A percentile compares a stretch with the other conserved stretches of the same genome.
Evolutionary conservation across 805 yeast species (phyloP).

Genomic region (Lachancea waltii): DNA sequence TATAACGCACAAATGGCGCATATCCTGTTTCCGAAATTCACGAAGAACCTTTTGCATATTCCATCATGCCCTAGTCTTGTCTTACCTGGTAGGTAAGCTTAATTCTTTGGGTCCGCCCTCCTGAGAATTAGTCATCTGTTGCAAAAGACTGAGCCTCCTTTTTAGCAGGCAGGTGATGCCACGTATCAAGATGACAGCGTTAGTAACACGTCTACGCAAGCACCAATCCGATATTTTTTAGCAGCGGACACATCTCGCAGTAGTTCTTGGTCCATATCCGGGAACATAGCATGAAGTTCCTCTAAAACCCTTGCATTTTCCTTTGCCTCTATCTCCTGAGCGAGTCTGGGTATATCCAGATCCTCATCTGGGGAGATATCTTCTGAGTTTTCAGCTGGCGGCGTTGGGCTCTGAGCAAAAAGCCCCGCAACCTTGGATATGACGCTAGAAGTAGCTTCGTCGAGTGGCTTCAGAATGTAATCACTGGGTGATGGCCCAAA

Average conservation of each 20-base stretch:
- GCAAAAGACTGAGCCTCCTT: too few species aligned
- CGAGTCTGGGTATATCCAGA: conserved; percentile 21
- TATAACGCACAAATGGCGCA: too few species aligned
- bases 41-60: too few species aligned
- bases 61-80: too few species aligned
- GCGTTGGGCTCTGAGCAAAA: neutral
- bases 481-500: conserved; percentile 15
- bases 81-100: too few species aligned
- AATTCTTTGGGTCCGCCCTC: too few species aligned
- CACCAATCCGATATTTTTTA: conserved; percentile 62
- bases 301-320: conserved; percentile 43
- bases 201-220: conserved; percentile 54
- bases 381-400: conserved; percentile 8
- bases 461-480: conserved; percentile 21
- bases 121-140: too few species aligned
- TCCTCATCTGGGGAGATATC: conserved; percentile 7
- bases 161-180: too few species aligned
- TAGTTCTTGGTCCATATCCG: conserved; percentile 59
- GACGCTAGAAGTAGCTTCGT: conserved; percentile 14
- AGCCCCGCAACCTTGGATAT: conserved; percentile 19
- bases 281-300: conserved; percentile 64
- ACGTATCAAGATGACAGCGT: conserved; percentile 15
- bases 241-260: conserved; percentile 63
- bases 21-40: too few species aligned
- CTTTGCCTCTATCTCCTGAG: conserved; percentile 34